Evolutionary conservation across 2,329 filamentous ascomycete species (phyloP), one percentile per base, ranked within the genome.

Genomic region (Coniella lustricola): DNA sequence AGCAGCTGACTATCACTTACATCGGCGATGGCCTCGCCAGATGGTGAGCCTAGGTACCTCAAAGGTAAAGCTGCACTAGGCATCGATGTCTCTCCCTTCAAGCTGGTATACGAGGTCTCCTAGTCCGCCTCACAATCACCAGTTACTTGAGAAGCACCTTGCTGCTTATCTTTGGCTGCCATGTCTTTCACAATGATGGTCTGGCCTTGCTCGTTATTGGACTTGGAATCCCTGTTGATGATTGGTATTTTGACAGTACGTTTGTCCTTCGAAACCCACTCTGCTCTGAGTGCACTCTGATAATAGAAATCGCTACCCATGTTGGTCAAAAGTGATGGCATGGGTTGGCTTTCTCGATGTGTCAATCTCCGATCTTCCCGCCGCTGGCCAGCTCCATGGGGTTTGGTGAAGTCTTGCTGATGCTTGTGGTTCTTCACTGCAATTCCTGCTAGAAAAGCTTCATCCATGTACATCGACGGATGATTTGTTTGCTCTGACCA

Each of bases 1-100:
- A 35, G 48, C 21, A 46, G 32, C 18, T 55, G 55, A 8, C 55
- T 52, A 34, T 64, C 61, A 3, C 61, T 64, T 29, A 52, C 56
- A 33, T 63, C 42, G n/a, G 48, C 50, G 13, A 50, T 38, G n/a
- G 44, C 47, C 44, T 41, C 39, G 16, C 50, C 50, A 47, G 44
- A 53, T 21, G 49, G 50, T 13, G 41, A 47, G 22, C 46, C 35
- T 35, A 50, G 20, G 13, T 29, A 46, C 14, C 44, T 14, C 17
- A 41, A 34, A 33, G 44, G 40, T 3, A 47, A 16, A 20, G 44
- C 50, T 25, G 40, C 44, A 36, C 35, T 47, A 4, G 41, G 18
- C 37, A 47, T 46, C 20, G 48, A 45, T n/a, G 44, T 45, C 31
- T 44, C 32, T 21, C 21, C 50, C 38, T 36, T 44, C 13, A 48